Evolutionary conservation across 139 green algal species (phyloP).

Genomic region (Trebouxia sp.): DNA sequence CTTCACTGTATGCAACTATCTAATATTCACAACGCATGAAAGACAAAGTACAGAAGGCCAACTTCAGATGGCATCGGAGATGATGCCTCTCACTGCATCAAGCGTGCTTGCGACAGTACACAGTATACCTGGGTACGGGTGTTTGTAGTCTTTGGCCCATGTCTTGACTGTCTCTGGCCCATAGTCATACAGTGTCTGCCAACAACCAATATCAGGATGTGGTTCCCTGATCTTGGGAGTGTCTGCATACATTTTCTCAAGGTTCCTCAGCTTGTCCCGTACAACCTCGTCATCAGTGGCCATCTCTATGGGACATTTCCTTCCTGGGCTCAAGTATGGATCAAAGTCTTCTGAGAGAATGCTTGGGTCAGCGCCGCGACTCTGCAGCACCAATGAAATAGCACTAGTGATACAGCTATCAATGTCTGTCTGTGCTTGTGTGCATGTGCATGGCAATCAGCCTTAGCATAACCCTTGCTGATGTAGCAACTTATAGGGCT

Average conservation of each 20-base stretch:
- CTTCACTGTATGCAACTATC: no score
- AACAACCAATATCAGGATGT: slow-evolving; percentile 86
- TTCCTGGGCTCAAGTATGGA: slow-evolving; percentile 85
- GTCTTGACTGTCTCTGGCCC: slow-evolving; percentile 71
- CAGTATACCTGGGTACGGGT: slow-evolving; percentile 70
- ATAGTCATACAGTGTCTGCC: slow-evolving; percentile 95
- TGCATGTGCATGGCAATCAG: no score
- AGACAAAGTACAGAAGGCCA: neutral
- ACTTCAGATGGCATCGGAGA: neutral
- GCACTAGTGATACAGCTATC: no score
- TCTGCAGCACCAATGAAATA: slow-evolving; percentile 69
- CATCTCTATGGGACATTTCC: slow-evolving; percentile 73
- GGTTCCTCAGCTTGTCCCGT: slow-evolving; percentile 46
- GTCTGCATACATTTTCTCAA: slow-evolving; percentile 79
- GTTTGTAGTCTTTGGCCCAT: slow-evolving; percentile 76
- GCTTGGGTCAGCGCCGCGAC: slow-evolving; percentile 82
- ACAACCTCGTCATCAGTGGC: slow-evolving; percentile 52
- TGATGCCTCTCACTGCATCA: no score
- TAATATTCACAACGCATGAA: no score
- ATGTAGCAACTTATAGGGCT: no score
- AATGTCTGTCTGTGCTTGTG: no score
- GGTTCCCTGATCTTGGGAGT: slow-evolving; percentile 65
- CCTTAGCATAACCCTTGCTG: no score
- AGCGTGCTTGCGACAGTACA: neutral
- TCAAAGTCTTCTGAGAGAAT: slow-evolving; percentile 81